Conservation (phyloP, 192 early-diverging fungal species). For the Paraglomus occultum region DNA sequence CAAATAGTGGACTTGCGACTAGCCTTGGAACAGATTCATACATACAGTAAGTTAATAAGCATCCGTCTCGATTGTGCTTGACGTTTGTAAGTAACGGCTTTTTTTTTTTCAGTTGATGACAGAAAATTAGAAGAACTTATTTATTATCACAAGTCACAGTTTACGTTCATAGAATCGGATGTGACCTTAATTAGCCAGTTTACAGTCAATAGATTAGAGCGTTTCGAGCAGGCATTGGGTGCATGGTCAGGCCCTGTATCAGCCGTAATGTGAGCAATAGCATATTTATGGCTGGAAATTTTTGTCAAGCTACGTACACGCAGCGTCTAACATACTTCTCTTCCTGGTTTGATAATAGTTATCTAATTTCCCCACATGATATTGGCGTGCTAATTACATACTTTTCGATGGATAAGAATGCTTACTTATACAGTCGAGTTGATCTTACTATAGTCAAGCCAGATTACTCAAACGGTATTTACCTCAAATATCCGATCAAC, state of each 20-base stretch:
- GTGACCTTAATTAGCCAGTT: slow-evolving; percentile 51
- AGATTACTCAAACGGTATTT: slow-evolving; percentile 33
- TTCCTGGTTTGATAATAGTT: slow-evolving; percentile 27
- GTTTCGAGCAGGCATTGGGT: slow-evolving; percentile 42
- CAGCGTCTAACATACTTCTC: background rate
- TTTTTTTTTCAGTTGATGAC: slow-evolving; percentile 10
- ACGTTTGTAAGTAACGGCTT: slow-evolving; percentile 22
- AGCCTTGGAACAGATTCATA: background rate
- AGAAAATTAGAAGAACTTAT: slow-evolving; percentile 29
- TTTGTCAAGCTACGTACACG: background rate
- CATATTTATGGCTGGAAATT: background rate
- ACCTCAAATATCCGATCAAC: slow-evolving; percentile 52
- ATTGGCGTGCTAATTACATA: slow-evolving; percentile 40
- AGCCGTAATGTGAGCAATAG: slow-evolving; percentile 39
- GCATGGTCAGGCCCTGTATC: slow-evolving; percentile 51
- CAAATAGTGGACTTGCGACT: slow-evolving; percentile 3
- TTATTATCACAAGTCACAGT: slow-evolving; percentile 31
- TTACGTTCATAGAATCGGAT: slow-evolving; percentile 25
- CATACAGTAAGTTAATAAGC: background rate
- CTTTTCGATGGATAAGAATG: slow-evolving; percentile 34
- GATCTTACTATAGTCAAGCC: slow-evolving; percentile 47
- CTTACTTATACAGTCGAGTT: slow-evolving; percentile 29
- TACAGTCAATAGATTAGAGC: slow-evolving; percentile 49
- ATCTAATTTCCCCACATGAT: slow-evolving; percentile 42
- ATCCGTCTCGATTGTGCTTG: slow-evolving; percentile 10